Conservation (phyloP, 139 green algal species). For the Coelastrella sp. region DNA sequence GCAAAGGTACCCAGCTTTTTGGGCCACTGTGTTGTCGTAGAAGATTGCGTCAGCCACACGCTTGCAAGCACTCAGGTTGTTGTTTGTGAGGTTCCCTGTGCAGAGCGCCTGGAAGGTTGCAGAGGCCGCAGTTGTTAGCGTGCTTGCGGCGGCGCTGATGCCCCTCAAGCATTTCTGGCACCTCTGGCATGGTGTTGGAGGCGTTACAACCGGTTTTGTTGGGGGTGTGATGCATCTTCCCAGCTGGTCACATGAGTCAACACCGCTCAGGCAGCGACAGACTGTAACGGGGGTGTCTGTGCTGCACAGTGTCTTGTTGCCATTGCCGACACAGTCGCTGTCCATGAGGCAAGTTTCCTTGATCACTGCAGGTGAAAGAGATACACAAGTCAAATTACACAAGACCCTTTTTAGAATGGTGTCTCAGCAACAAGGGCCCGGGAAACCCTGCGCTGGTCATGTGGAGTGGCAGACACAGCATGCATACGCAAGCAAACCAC, state of each 20-base stretch:
- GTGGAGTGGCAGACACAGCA: too few species aligned
- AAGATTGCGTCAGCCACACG: background rate
- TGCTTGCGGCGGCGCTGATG: too few species aligned
- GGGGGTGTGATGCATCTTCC: background rate
- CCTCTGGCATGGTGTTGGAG: background rate
- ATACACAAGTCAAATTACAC: background rate
- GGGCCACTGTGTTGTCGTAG: background rate
- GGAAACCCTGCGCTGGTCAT: too few species aligned
- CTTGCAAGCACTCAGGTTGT: background rate
- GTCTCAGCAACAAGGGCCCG: background rate
- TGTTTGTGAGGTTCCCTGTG: background rate
- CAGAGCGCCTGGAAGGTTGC: background rate
- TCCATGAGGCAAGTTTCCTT: constrained; percentile 28
- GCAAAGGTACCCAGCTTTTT: constrained; percentile 7
- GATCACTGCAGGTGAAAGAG: background rate
- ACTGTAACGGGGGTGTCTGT: background rate
- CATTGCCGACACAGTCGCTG: background rate
- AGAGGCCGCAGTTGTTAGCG: background rate
- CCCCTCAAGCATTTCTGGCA: background rate
- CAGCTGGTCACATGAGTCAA: constrained; percentile 17
- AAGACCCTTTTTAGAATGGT: background rate
- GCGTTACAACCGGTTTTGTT: background rate
- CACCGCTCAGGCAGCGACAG: constrained; percentile 12
- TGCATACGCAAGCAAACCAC: too few species aligned
- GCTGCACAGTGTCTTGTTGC: background rate